These are phyloP conservation scores for Sporormia fimetaria DNA, from an alignment of 495 filamentous ascomycete species.

Conservation along the genomic window DNA sequence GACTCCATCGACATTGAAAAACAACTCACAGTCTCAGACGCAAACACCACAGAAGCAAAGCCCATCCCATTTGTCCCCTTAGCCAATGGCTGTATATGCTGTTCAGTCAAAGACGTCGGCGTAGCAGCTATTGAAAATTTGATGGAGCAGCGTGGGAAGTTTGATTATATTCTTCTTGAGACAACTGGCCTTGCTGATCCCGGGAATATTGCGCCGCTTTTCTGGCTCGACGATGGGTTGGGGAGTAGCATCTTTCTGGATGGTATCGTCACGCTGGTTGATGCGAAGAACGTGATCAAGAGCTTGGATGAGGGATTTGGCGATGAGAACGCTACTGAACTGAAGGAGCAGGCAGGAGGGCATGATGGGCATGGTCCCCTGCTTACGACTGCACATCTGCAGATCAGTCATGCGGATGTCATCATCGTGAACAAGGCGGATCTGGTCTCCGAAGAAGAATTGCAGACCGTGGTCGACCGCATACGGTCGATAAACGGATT, in stretches of 20 bases:
- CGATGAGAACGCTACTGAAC: slow-evolving; percentile 6
- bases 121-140: slow-evolving; percentile 87
- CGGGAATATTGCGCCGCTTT: slow-evolving; percentile 87
- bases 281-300: slow-evolving; percentile 80
- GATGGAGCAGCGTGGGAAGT: slow-evolving; percentile 87
- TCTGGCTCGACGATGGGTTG: slow-evolving; percentile 94
- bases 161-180: slow-evolving; percentile 97
- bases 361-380: slow-evolving; percentile 49
- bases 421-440: slow-evolving; percentile 93
- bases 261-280: slow-evolving; percentile 90
- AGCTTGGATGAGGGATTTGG: slow-evolving; percentile 59
- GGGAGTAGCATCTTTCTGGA: slow-evolving; percentile 92
- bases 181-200: slow-evolving; percentile 94
- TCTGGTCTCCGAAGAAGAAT: slow-evolving; percentile 57
- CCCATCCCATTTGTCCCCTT: slow-evolving; percentile 36
- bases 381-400: slow-evolving; percentile 83
- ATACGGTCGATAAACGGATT: slow-evolving; percentile 79
- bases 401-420: slow-evolving; percentile 96
- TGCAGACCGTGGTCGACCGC: slow-evolving; percentile 52
- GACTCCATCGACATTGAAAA: slow-evolving; percentile 94
- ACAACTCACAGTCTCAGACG: slow-evolving; percentile 71
- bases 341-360: slow-evolving; percentile 36
- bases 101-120: slow-evolving; percentile 90
- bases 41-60: slow-evolving; percentile 6
- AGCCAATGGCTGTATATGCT: slow-evolving; percentile 95